phyloP scores from a whole-genome alignment of 2,329 filamentous ascomycete genomes.

The Calonectria fujianensis region DNA sequence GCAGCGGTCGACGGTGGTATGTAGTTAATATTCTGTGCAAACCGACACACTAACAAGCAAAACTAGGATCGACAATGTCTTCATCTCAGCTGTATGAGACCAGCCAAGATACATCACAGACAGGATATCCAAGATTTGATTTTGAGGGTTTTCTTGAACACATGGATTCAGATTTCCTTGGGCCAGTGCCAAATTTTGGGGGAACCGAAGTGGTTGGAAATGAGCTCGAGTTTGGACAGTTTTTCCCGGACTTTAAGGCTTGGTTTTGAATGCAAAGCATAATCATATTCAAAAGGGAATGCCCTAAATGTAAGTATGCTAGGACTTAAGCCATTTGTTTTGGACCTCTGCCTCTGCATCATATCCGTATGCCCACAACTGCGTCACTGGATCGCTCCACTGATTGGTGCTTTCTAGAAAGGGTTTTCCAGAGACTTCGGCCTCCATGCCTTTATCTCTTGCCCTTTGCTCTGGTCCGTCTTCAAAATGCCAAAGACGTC shows the following conservation, averaged over 20 bases:
- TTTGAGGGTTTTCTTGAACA: slow-evolving; percentile 7
- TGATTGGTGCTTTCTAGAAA: slow-evolving; percentile 67
- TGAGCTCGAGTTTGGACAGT: slow-evolving; percentile 35
- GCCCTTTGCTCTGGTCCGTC: slow-evolving; percentile 65
- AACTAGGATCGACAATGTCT: not conserved
- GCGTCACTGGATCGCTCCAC: slow-evolving; percentile 68
- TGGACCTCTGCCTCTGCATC: slow-evolving; percentile 63
- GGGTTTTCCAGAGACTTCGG: slow-evolving; percentile 61
- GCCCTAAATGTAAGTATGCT: not conserved
- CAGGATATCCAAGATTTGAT: not conserved
- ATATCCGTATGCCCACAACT: slow-evolving; percentile 69
- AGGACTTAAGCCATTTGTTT: not conserved
- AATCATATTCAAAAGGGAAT: not conserved
- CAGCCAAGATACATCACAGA: not conserved
- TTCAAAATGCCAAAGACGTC: slow-evolving; percentile 67
- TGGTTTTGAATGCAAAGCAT: slow-evolving; percentile 25
- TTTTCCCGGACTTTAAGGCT: slow-evolving; percentile 36
- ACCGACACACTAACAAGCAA: not conserved
- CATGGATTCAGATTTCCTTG: not conserved
- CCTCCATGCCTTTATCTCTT: slow-evolving; percentile 63
- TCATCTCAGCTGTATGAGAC: not conserved
- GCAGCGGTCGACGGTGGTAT: slow-evolving; percentile 25
- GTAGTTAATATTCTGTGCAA: not conserved
- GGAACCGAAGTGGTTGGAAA: slow-evolving; percentile 1
- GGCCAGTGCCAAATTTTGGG: slow-evolving; percentile 9